Evolutionary conservation across 352 stramenopile species (phyloP).

Genomic region (Phytophthora sp.): DNA sequence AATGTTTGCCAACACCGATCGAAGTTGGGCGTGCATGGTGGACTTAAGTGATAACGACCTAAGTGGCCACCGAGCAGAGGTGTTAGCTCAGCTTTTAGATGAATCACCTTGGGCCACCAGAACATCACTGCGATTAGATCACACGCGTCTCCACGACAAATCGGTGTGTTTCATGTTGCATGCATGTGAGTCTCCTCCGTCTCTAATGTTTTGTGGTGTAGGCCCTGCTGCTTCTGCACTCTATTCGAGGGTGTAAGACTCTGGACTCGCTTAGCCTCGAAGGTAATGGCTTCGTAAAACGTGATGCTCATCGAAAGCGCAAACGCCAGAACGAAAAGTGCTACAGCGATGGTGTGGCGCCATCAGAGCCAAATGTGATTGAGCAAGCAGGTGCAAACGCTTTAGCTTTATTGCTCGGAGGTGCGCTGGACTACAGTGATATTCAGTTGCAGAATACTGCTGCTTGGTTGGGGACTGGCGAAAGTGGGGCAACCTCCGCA

Average conservation of each 20-base stretch:
- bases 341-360: slow-evolving; percentile 11
- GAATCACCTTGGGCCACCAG: slow-evolving; percentile 43
- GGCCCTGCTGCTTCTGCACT: slow-evolving; percentile 64
- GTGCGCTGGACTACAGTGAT: slow-evolving; percentile 22
- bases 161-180: slow-evolving; percentile 33
- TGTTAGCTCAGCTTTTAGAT: slow-evolving; percentile 59
- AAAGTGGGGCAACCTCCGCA: slow-evolving; percentile 1
- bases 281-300: slow-evolving; percentile 63
- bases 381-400: slow-evolving; percentile 50
- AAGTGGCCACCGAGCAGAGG: slow-evolving; percentile 45
- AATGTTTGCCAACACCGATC: slow-evolving; percentile 69
- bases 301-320: slow-evolving; percentile 28
- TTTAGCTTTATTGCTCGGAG: slow-evolving; percentile 49
- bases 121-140: slow-evolving; percentile 62
- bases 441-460: slow-evolving; percentile 12
- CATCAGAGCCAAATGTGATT: slow-evolving; percentile 26
- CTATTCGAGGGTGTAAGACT: slow-evolving; percentile 56
- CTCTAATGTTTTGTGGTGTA: slow-evolving; percentile 17
- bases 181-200: slow-evolving; percentile 1
- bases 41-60: slow-evolving; percentile 85
- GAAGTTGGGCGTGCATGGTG: slow-evolving; percentile 46
- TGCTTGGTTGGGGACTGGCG: slow-evolving; percentile 23
- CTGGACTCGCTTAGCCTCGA: slow-evolving; percentile 72
- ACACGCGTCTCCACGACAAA: slow-evolving; percentile 60
- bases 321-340: slow-evolving; percentile 23